Percentiles rank a stretch among this genome's conserved stretches.
Evolutionary conservation across 495 filamentous ascomycete species (phyloP).

Genomic region (Penicillium goetzii): DNA sequence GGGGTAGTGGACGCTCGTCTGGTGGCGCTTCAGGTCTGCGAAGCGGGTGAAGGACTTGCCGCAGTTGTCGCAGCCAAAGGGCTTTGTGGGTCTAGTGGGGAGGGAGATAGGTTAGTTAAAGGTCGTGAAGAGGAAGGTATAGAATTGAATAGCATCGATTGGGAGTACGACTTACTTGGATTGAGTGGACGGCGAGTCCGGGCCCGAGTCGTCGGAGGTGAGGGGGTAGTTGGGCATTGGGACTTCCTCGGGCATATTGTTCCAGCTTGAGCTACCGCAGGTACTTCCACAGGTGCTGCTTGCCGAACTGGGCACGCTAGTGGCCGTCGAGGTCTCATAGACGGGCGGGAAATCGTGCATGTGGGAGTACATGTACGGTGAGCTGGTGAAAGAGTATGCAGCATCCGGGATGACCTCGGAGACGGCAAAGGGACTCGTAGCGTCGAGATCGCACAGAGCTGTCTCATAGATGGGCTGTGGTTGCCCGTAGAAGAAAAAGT

Average conservation of each 20-base stretch:
- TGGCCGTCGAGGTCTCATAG: constrained; percentile 25
- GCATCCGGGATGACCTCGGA: constrained; percentile 28
- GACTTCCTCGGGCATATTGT: constrained; percentile 25
- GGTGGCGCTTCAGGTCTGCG: constrained; percentile 59
- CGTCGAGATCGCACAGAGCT: constrained; percentile 27
- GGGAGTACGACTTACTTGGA: constrained; percentile 30
- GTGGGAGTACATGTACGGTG: constrained; percentile 27
- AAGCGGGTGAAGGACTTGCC: constrained; percentile 53
- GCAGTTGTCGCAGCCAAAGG: constrained; percentile 51
- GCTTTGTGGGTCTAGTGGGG: constrained; percentile 37
- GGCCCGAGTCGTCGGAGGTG: constrained; percentile 23
- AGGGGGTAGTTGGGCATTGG: constrained; percentile 26
- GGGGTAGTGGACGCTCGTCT: constrained; percentile 54
- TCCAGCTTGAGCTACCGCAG: constrained; percentile 26
- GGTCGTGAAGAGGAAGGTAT: no score
- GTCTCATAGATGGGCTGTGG: constrained; percentile 29
- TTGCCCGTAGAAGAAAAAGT: constrained; percentile 35
- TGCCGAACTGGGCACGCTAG: constrained; percentile 26
- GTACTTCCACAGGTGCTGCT: constrained; percentile 29
- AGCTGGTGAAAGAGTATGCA: constrained; percentile 31
- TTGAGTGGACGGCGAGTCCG: constrained; percentile 27
- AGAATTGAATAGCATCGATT: not conserved
- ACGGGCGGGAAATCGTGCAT: constrained; percentile 15
- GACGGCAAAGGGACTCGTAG: constrained; percentile 23
- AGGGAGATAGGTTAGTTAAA: constrained; percentile 2